Evolutionary conservation across 2,329 filamentous ascomycete genomes (phyloP).

Genomic region (Neonectria faginata): DNA sequence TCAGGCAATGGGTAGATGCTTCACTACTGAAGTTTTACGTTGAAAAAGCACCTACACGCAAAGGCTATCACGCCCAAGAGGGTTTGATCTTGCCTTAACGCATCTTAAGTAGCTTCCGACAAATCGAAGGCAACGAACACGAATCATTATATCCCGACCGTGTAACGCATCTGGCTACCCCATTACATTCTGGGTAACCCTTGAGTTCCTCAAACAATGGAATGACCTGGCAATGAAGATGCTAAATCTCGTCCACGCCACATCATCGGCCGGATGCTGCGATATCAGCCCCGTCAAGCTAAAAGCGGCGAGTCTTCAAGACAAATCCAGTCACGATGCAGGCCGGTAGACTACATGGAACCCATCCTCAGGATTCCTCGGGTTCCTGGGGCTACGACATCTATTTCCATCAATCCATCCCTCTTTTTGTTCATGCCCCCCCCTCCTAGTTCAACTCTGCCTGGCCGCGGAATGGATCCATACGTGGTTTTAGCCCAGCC

Average conservation of each 20-base stretch:
- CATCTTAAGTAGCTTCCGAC: too few species aligned
- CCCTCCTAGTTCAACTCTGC: not conserved
- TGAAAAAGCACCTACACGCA: too few species aligned
- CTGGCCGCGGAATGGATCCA: not conserved
- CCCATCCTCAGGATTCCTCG: not conserved
- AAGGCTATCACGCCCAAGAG: too few species aligned
- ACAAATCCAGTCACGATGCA: not conserved
- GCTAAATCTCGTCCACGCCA: not conserved
- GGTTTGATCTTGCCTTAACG: too few species aligned
- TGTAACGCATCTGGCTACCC: too few species aligned
- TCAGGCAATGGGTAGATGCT: too few species aligned
- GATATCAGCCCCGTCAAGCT: not conserved
- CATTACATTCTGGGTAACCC: too few species aligned
- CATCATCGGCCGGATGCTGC: not conserved
- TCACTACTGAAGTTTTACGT: too few species aligned
- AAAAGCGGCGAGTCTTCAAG: not conserved
- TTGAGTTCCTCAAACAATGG: too few species aligned
- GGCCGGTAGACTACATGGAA: not conserved
- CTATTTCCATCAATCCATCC: not conserved
- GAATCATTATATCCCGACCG: not conserved
- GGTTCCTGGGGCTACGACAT: not conserved
- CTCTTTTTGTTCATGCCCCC: not conserved
- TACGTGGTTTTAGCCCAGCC: not conserved
- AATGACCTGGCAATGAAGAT: not conserved
- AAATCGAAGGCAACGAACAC: not conserved